phyloP scores from a whole-genome alignment of 345 rosid species.

The Acer yangbiense region DNA sequence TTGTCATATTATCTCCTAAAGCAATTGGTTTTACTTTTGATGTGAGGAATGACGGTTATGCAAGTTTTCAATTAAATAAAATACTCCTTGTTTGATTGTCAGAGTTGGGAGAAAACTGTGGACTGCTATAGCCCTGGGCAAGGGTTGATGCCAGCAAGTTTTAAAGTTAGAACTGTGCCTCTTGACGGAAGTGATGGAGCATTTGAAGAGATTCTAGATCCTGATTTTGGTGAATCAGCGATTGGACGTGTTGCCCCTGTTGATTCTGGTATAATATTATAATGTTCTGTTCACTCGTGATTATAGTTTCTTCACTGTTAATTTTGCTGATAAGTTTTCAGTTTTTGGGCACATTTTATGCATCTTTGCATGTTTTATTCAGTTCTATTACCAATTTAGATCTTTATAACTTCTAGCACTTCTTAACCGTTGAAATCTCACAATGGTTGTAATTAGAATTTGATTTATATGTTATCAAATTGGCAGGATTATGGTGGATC shows the following conservation, averaged over 20 bases:
- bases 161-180: conserved; percentile 74
- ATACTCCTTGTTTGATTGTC: conserved; percentile 27
- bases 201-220: conserved; percentile 80
- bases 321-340: neutral
- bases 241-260: conserved; percentile 98
- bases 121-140: conserved; percentile 98
- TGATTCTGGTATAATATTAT: conserved; percentile 70
- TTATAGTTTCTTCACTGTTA: neutral
- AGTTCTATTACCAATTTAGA: neutral
- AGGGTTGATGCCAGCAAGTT: conserved; percentile 97
- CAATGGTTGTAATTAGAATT: neutral
- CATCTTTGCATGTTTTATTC: neutral
- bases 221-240: conserved; percentile 97
- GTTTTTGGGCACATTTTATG: neutral
- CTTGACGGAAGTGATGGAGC: conserved; percentile 63
- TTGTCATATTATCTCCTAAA: neutral
- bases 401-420: neutral
- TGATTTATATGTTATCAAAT: neutral
- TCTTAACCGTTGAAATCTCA: neutral
- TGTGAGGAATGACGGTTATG: neutral
- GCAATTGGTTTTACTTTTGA: neutral
- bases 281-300: neutral
- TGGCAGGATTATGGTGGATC: conserved; percentile 91
- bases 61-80: neutral
- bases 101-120: conserved; percentile 99